Conservation (phyloP, 306 rosid species). For the Mimosa pudica region DNA sequence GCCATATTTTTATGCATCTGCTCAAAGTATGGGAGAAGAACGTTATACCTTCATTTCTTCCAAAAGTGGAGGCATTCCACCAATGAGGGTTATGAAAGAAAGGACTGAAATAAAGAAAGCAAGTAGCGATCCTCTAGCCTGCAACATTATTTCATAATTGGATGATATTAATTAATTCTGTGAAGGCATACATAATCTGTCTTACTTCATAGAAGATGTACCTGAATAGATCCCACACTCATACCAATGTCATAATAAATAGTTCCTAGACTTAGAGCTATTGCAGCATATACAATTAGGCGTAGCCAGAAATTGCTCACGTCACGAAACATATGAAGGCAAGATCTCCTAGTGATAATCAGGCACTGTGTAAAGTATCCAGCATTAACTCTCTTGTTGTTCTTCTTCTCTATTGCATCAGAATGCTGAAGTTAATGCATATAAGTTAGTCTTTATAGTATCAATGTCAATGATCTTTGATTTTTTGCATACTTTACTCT, state of each 20-base stretch:
- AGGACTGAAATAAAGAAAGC: conserved; percentile 52
- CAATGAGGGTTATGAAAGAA: conserved; percentile 71
- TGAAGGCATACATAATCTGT: background rate
- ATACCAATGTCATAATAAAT: conserved; percentile 49
- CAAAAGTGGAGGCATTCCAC: conserved; percentile 76
- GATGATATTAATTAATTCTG: conserved; percentile 18
- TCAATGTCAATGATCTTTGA: background rate
- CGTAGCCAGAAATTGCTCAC: conserved; percentile 71
- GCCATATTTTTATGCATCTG: no score
- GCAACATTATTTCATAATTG: conserved; percentile 24
- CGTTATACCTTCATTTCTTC: conserved; percentile 69
- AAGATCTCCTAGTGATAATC: conserved; percentile 65
- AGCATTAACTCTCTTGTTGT: conserved; percentile 42
- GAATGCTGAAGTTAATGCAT: conserved; percentile 32
- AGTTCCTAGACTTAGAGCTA: conserved; percentile 55
- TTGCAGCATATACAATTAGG: conserved; percentile 38
- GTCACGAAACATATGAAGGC: conserved; percentile 61
- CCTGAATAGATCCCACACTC: conserved; percentile 38
- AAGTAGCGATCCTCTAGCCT: conserved; percentile 68
- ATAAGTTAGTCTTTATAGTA: conserved; percentile 35
- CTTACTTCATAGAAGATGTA: conserved; percentile 24
- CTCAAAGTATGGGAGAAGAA: background rate
- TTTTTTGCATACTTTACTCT: background rate
- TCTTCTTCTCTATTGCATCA: conserved; percentile 44
- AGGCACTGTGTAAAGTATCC: conserved; percentile 56